Conservation (phyloP, 768 basidiomycete species). For the Bullera alba region DNA sequence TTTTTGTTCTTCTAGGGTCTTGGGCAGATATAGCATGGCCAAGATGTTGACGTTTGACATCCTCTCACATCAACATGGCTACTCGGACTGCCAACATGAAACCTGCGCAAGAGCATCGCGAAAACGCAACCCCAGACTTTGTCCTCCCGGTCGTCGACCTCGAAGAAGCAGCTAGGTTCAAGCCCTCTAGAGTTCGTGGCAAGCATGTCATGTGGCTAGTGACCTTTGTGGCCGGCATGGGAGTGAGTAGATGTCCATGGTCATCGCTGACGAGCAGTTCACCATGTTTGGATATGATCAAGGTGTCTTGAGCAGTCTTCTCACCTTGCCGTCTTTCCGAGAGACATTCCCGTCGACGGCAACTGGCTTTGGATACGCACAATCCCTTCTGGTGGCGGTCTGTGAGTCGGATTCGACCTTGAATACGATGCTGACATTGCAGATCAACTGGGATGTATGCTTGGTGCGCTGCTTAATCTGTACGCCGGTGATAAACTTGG, state of each 20-base stretch:
- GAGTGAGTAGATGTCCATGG: not conserved
- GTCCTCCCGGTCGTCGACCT: no score
- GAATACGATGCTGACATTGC: not conserved
- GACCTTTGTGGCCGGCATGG: not conserved
- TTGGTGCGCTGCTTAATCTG: slow-evolving; percentile 2
- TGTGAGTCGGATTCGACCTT: not conserved
- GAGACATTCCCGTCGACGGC: not conserved
- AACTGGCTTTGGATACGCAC: not conserved
- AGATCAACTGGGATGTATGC: slow-evolving; percentile 3
- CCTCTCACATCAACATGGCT: no score
- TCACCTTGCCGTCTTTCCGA: not conserved
- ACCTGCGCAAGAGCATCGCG: no score
- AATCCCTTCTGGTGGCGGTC: not conserved
- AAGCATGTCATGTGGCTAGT: not conserved
- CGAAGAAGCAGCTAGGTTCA: not conserved
- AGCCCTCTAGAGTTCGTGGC: not conserved
- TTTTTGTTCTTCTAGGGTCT: no score
- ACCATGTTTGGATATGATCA: slow-evolving; percentile 4
- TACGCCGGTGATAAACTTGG: slow-evolving; percentile 11
- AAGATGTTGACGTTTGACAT: no score
- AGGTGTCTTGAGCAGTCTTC: not conserved
- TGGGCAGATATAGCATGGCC: no score
- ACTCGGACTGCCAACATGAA: no score
- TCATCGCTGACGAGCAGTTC: not conserved
- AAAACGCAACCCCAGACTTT: no score